Percentiles rank a stretch among this genome's conserved stretches.
Evolutionary conservation across 148 eudicot species (phyloP).

Genomic region (Linanthus parryae): DNA sequence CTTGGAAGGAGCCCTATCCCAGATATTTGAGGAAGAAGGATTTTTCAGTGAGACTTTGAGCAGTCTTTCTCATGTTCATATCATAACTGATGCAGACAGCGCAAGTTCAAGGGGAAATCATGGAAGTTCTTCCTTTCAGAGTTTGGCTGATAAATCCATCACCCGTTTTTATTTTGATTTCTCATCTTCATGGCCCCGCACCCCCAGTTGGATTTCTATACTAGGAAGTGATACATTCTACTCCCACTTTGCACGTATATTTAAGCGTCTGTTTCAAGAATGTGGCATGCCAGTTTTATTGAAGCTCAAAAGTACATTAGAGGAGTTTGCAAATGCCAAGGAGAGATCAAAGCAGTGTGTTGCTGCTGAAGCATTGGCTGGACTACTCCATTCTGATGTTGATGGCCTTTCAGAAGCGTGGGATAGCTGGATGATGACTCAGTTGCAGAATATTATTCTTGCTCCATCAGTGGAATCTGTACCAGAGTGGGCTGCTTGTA

Average conservation of each 20-base stretch:
- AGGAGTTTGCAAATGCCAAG: conserved; percentile 74
- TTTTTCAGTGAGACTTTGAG: conserved; percentile 80
- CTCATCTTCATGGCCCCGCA: conserved; percentile 97
- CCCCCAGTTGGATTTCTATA: conserved; percentile 96
- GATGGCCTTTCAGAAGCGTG: conserved; percentile 75
- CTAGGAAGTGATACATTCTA: conserved; percentile 94
- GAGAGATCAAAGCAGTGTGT: conserved; percentile 99
- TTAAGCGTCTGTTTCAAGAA: conserved; percentile 92
- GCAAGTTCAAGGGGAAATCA: conserved; percentile 62
- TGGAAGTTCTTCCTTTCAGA: conserved; percentile 81
- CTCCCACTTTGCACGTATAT: conserved; percentile 88
- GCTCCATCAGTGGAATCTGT: conserved; percentile 92
- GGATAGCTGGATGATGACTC: conserved; percentile 84
- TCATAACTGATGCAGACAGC: conserved; percentile 64
- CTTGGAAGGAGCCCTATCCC: conserved; percentile 66
- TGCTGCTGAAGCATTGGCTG: conserved; percentile 97
- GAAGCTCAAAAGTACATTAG: conserved; percentile 57
- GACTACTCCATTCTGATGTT: conserved; percentile 91
- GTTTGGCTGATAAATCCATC: conserved; percentile 93
- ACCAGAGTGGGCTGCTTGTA: conserved; percentile 96
- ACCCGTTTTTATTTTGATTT: conserved; percentile 97
- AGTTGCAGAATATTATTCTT: conserved; percentile 66
- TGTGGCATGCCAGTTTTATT: conserved; percentile 78
- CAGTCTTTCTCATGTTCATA: conserved; percentile 92
- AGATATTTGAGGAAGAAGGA: conserved; percentile 86